Percentiles rank a stretch among this genome's conserved stretches.
These are phyloP conservation scores for Agaricus subrufescens DNA, from an alignment of 768 basidiomycete genomes.

Conservation along the genomic window DNA sequence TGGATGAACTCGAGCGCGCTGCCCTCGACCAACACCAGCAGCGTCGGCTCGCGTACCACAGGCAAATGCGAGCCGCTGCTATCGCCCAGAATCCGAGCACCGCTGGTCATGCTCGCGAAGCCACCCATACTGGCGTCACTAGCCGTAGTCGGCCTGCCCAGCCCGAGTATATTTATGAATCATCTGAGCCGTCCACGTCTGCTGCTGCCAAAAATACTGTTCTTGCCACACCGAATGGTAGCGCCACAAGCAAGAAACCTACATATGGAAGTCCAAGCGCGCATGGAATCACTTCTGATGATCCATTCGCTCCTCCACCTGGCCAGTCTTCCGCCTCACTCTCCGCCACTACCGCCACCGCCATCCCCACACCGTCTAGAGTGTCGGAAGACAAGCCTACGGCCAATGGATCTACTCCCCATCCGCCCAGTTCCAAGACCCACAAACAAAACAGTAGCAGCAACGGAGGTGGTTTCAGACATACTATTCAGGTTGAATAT, in stretches of 20 bases:
- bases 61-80: constrained; percentile 64
- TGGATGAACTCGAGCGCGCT: constrained; percentile 73
- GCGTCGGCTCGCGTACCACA: constrained; percentile 78
- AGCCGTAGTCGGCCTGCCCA: constrained; percentile 56
- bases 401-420: constrained; percentile 3
- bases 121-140: constrained; percentile 30
- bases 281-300: constrained; percentile 50
- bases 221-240: constrained; percentile 24
- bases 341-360: constrained; percentile 16
- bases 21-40: constrained; percentile 84
- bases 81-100: constrained; percentile 18
- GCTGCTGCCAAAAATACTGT: constrained; percentile 8
- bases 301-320: constrained; percentile 62
- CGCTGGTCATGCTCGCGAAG: constrained; percentile 51
- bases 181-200: constrained; percentile 46
- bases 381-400: constrained; percentile 14
- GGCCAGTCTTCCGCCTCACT: constrained; percentile 5
- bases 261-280: constrained; percentile 30
- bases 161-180: constrained; percentile 74
- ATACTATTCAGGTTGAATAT: constrained; percentile 98
- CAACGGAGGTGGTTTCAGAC: constrained; percentile 48
- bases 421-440: constrained; percentile 24
- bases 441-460: constrained; percentile 47
- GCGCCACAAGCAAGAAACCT: constrained; percentile 15
- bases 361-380: constrained; percentile 11